Evolutionary conservation across 2,329 filamentous ascomycete genomes (phyloP), one percentile per base, ranked within the genome.

Genomic region (Colletotrichum magnum): DNA sequence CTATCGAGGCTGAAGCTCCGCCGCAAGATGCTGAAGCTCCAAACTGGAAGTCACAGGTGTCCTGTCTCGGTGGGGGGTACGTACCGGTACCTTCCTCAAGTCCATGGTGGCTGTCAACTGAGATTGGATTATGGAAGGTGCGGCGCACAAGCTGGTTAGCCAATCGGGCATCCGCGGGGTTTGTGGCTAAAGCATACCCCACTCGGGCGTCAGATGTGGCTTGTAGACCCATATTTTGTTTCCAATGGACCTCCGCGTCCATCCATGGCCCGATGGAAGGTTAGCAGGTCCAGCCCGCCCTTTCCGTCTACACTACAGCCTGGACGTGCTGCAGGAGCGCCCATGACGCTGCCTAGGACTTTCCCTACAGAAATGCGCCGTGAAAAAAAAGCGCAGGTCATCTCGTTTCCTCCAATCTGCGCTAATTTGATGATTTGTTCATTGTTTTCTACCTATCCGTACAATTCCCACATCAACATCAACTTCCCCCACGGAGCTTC

Each of bases 401-500:
- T 36, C 10, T 36, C 32, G 32, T 36, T 57, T 43, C 41, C 13
- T 13, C 12, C 41, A 15, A 12, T 54, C 28, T 5, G 45, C n/a
- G 45, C 45, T 39, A 28, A 13, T 13, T 36, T 59, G 45, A 24
- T 65, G 45, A 24, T 65, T 32, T n/a, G 32, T 16, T 47, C 32
- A 4, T 9, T 58, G 16, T 10, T 28, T 21, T 36, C 4, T 4
- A 4, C 21, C 21, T 24, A 18, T 18, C 18, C 18, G 18, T 18
- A 24, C 21, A 26, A 10, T 16, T 15, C 13, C 43, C 52, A 15
- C 16, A 52, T 13, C 4, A 24, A 16, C 18, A 3, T 7, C 16
- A 24, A 24, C 21, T 3, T 24, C 36, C 58, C 47, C 18, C 18
- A 18, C 67, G 68, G 58, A 70, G 18, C 39, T 68, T 70, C 68